These are phyloP conservation scores for Leucocoprinus leucothites DNA, from an alignment of 768 basidiomycete genomes.

Conservation along the genomic window DNA sequence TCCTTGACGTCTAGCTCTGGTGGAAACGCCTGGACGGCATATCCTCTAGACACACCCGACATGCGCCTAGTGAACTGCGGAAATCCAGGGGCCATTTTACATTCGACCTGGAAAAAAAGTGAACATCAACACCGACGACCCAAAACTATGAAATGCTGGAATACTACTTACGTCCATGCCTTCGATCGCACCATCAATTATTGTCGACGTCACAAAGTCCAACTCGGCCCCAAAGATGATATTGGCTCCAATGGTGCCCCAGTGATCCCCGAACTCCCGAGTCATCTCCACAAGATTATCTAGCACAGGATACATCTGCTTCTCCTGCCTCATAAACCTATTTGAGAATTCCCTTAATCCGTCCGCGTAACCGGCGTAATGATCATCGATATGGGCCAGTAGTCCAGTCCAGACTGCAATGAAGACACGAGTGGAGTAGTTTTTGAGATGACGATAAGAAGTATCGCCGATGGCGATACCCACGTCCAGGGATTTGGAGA, in stretches of 20 bases:
- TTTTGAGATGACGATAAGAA: background rate
- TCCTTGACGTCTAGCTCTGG: background rate
- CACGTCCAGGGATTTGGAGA: background rate
- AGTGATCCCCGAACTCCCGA: background rate
- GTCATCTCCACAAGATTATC: background rate
- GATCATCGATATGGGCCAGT: background rate
- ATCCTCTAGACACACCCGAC: background rate
- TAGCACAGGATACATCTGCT: background rate
- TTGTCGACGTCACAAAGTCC: background rate
- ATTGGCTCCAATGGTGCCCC: background rate
- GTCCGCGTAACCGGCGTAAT: background rate
- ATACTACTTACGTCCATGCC: background rate
- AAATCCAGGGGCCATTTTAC: background rate
- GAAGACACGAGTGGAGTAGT: background rate
- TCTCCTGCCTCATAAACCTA: background rate
- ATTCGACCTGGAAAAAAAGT: no score
- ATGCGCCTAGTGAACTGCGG: background rate
- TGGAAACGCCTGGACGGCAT: background rate
- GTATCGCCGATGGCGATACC: constrained; percentile 1
- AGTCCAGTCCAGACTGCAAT: background rate
- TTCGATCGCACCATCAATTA: background rate
- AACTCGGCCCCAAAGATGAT: background rate
- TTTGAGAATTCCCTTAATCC: background rate
- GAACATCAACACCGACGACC: no score
- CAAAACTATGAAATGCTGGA: no score